A percentile compares a stretch with the other conserved stretches of the same genome.
Evolutionary conservation across 1,139 yeast genomes (phyloP).

Genomic region (Hemisphaericaspora xylofermentans): DNA sequence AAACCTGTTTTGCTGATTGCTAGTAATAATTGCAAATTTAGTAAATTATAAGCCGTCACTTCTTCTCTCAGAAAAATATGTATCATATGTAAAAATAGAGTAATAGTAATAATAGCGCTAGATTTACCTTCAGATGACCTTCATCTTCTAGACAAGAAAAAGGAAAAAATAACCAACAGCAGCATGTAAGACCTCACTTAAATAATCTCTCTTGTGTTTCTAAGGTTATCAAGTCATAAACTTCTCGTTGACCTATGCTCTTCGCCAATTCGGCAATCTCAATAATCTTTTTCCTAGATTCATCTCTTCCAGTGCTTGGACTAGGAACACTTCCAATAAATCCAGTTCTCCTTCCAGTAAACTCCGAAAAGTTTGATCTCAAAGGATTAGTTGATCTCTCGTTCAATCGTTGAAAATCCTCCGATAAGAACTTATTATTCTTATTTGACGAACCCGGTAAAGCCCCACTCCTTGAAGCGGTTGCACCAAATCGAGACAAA

Average conservation of each 20-base stretch:
- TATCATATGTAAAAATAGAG: background rate
- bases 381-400: background rate
- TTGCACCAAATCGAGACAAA: background rate
- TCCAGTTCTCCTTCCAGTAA: background rate
- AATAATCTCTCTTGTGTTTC: conserved; percentile 17
- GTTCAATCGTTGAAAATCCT: background rate
- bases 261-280: conserved; percentile 9
- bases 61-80: background rate
- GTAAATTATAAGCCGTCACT: background rate
- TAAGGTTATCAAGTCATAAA: conserved; percentile 20
- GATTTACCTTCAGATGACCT: too few relatives aligned
- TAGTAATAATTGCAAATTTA: background rate
- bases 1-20: background rate
- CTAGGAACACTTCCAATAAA: background rate
- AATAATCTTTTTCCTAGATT: conserved; percentile 6
- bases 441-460: background rate
- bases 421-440: background rate
- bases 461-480: background rate
- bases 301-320: conserved; percentile 6
- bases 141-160: too few relatives aligned
- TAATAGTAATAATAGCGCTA: too few relatives aligned
- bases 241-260: conserved; percentile 14
- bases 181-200: background rate
- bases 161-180: background rate
- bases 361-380: background rate